These are phyloP conservation scores for Yarrowia divulgata DNA, from an alignment of 805 yeast genomes.

Conservation along the genomic window DNA sequence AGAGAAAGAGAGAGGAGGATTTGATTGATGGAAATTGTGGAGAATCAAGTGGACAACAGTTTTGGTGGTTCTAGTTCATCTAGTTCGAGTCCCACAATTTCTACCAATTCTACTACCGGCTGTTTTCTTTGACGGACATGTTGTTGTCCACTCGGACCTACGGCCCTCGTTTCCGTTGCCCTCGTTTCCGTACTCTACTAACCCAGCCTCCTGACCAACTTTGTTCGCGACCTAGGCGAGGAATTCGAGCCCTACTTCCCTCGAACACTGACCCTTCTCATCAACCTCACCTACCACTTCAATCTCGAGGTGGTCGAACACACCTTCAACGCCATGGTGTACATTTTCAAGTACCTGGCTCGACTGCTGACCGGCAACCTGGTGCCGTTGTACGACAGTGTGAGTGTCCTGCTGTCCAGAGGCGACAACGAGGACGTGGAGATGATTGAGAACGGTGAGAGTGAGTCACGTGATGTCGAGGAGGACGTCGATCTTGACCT, in stretches of 20 bases:
- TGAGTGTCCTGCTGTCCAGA: conserved; percentile 52
- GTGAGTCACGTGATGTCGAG: neutral
- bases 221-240: conserved; percentile 90
- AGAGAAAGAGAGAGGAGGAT: neutral
- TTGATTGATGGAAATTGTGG: too few relatives aligned
- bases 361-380: conserved; percentile 68
- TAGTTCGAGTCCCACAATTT: too few relatives aligned
- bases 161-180: too few relatives aligned
- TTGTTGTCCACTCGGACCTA: too few relatives aligned
- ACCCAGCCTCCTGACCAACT: conserved; percentile 67
- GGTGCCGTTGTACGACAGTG: conserved; percentile 65
- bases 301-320: conserved; percentile 63
- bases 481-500: neutral
- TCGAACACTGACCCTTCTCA: conserved; percentile 59
- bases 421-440: neutral
- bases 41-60: too few relatives aligned
- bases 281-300: conserved; percentile 57
- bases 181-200: too few relatives aligned
- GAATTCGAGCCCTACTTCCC: conserved; percentile 81
- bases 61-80: too few relatives aligned
- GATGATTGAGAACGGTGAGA: neutral
- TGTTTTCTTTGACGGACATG: too few relatives aligned
- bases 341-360: conserved; percentile 85
- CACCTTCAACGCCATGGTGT: conserved; percentile 85
- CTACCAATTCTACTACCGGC: too few relatives aligned